Evolutionary conservation across 2,329 filamentous ascomycete genomes (phyloP).

Genomic region (Talaromyces pinophilus): DNA sequence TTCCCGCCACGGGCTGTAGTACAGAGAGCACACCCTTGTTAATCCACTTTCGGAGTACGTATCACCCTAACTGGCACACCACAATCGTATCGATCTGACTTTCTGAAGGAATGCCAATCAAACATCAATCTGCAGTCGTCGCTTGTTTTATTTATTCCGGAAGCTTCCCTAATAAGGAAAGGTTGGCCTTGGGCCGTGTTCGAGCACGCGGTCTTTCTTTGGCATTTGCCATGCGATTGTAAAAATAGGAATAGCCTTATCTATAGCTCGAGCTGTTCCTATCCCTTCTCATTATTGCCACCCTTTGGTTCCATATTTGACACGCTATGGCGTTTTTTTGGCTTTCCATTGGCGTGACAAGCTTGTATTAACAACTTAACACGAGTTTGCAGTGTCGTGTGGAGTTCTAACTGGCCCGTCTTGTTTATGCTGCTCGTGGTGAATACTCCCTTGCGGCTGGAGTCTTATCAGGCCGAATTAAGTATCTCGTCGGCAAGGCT

Average conservation of each 20-base stretch:
- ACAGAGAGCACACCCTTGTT: background rate
- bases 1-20: conserved; percentile 1
- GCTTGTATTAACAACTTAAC: background rate
- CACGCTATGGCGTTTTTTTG: conserved; percentile 7
- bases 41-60: background rate
- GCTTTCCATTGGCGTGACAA: background rate
- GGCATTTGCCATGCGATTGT: background rate
- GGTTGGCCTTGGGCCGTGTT: conserved; percentile 5
- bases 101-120: conserved; percentile 2
- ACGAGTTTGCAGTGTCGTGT: background rate
- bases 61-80: conserved; percentile 2
- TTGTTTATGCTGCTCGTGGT: background rate
- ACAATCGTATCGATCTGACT: background rate
- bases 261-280: conserved; percentile 7
- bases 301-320: background rate
- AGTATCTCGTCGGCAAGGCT: background rate
- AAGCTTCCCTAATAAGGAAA: conserved; percentile 8
- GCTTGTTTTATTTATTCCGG: conserved; percentile 3
- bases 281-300: background rate
- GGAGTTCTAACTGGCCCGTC: conserved; percentile 1
- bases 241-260: conserved; percentile 14
- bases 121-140: background rate
- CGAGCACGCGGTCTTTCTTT: background rate
- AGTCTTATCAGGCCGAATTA: conserved; percentile 3
- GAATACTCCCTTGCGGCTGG: conserved; percentile 14